Evolutionary conservation across 352 stramenopile genomes (phyloP).

Genomic region (Phytophthora vignae): DNA sequence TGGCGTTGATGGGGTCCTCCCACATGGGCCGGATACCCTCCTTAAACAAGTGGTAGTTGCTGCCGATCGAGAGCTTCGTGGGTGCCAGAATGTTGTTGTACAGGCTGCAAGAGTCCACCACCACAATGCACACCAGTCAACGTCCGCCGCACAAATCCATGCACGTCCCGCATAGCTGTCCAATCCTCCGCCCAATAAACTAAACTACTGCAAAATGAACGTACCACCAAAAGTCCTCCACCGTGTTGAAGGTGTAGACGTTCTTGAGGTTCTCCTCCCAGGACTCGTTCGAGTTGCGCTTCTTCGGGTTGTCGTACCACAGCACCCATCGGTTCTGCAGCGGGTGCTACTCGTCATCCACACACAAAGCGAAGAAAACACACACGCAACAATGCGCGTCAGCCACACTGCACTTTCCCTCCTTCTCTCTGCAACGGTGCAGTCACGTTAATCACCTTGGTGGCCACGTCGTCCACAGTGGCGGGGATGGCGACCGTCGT

Average conservation of each 20-base stretch:
- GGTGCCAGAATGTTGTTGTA: slow-evolving; percentile 96
- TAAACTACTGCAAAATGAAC: slow-evolving; percentile 18
- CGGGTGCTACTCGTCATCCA: slow-evolving; percentile 59
- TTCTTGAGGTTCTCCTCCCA: slow-evolving; percentile 93
- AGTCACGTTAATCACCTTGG: slow-evolving; percentile 54
- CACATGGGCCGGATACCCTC: slow-evolving; percentile 97
- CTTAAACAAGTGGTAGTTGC: slow-evolving; percentile 99
- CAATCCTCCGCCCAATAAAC: neutral
- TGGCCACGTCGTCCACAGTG: slow-evolving; percentile 54
- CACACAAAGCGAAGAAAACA: slow-evolving; percentile 7
- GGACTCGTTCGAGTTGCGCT: slow-evolving; percentile 85
- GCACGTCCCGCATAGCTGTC: neutral
- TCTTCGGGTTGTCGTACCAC: slow-evolving; percentile 93
- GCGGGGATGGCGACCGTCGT: slow-evolving; percentile 46
- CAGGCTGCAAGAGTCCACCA: slow-evolving; percentile 43
- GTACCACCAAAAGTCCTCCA: slow-evolving; percentile 97
- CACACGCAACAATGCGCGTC: slow-evolving; percentile 23
- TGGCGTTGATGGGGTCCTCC: slow-evolving; percentile 96
- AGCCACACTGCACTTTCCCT: slow-evolving; percentile 2
- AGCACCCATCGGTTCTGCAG: slow-evolving; percentile 90
- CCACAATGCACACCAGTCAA: slow-evolving; percentile 10
- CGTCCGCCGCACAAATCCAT: neutral
- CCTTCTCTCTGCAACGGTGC: neutral
- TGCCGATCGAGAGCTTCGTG: slow-evolving; percentile 90
- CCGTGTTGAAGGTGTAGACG: slow-evolving; percentile 95